Conservation (phyloP, 768 basidiomycete species). For the Lactarius hatsudake region DNA sequence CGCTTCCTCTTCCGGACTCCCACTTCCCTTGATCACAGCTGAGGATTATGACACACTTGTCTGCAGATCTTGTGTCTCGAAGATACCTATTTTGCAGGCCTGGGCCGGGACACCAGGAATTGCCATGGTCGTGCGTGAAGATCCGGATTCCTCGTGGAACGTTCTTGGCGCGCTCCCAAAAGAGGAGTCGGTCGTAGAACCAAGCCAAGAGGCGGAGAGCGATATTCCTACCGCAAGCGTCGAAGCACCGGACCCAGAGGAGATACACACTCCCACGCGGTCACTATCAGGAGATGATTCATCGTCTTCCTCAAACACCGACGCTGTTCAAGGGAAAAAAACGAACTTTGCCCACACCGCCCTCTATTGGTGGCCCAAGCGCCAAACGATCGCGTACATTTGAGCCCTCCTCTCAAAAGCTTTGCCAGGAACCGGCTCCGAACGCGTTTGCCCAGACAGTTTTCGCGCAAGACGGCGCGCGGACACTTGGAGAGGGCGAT, state of each 20-base stretch:
- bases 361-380: constrained; percentile 36
- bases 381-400: constrained; percentile 47
- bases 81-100: constrained; percentile 49
- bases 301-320: neutral
- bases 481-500: constrained; percentile 58
- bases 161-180: constrained; percentile 38
- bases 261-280: neutral
- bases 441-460: constrained; percentile 48
- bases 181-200: constrained; percentile 25
- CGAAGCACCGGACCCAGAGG: neutral
- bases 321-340: constrained; percentile 37
- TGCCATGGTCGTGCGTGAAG: constrained; percentile 63
- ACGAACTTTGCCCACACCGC: constrained; percentile 38
- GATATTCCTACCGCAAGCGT: neutral
- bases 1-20: constrained; percentile 60
- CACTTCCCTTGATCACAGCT: constrained; percentile 63
- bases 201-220: constrained; percentile 4
- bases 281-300: neutral
- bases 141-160: constrained; percentile 48
- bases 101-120: constrained; percentile 68
- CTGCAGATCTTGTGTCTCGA: constrained; percentile 65
- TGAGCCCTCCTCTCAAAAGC: constrained; percentile 33
- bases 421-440: constrained; percentile 57
- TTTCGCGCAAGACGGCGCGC: constrained; percentile 34
- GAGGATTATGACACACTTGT: constrained; percentile 74